Evolutionary conservation across 768 basidiomycete species (phyloP).

Genomic region (Lanmaoa rubissima): DNA sequence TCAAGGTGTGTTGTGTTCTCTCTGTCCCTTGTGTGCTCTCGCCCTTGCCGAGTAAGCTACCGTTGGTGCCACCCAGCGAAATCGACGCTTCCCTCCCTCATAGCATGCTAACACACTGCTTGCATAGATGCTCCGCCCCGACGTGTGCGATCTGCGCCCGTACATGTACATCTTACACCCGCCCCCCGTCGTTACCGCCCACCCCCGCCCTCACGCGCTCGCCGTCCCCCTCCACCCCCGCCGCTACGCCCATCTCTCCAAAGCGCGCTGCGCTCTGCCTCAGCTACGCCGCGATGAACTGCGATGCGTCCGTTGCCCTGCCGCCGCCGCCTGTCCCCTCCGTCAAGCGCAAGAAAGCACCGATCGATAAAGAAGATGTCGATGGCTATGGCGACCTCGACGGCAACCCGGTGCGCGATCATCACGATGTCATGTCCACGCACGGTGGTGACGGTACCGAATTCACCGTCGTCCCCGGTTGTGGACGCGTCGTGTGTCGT

Average conservation of each 20-base stretch:
- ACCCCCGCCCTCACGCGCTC: constrained; percentile 38
- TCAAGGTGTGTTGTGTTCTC: constrained; percentile 19
- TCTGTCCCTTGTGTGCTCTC: neutral
- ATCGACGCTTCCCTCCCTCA: neutral
- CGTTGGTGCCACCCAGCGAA: neutral
- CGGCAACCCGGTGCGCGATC: neutral
- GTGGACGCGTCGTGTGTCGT: constrained; percentile 36
- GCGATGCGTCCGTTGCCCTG: constrained; percentile 1
- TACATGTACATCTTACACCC: constrained; percentile 35
- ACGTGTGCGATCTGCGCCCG: constrained; percentile 38
- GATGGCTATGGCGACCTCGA: constrained; percentile 8
- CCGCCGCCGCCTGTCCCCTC: neutral
- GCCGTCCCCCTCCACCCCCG: constrained; percentile 25
- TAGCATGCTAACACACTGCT: constrained; percentile 3
- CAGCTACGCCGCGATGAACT: constrained; percentile 24
- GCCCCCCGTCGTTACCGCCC: constrained; percentile 34
- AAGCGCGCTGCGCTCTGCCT: constrained; percentile 29
- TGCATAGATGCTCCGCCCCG: constrained; percentile 31
- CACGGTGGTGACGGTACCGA: constrained; percentile 9
- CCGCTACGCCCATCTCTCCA: constrained; percentile 21
- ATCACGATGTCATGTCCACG: neutral
- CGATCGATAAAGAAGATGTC: constrained; percentile 21
- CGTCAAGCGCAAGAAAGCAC: constrained; percentile 30
- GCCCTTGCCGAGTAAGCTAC: neutral
- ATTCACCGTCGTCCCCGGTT: constrained; percentile 27